Conservation (phyloP, 495 filamentous ascomycete genomes). For the Lentithecium fluviatile region DNA sequence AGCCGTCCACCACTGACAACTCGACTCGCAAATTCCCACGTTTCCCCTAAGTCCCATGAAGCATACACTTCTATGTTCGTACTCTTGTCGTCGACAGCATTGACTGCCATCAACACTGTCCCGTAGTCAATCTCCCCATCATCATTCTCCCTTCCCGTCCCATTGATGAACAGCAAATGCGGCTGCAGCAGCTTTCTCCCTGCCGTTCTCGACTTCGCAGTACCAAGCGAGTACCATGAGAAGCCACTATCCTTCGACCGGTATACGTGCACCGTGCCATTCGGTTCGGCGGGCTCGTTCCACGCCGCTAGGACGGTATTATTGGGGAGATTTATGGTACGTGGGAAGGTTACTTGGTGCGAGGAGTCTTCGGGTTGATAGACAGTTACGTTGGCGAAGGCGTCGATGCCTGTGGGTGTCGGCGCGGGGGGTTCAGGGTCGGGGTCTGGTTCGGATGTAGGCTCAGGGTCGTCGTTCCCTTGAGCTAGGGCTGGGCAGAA, state of each 20-base stretch:
- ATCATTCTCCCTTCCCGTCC: constrained; percentile 12
- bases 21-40: constrained; percentile 63
- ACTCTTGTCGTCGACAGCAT: constrained; percentile 19
- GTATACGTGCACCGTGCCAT: constrained; percentile 14
- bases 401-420: constrained; percentile 15
- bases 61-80: constrained; percentile 31
- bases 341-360: constrained; percentile 5
- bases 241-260: constrained; percentile 17
- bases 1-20: constrained; percentile 61
- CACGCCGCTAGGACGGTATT: constrained; percentile 18
- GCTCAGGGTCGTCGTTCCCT: neutral
- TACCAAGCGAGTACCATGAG: constrained; percentile 24
- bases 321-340: constrained; percentile 20
- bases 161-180: constrained; percentile 26
- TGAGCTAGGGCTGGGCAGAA: neutral
- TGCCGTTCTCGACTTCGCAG: neutral
- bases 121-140: constrained; percentile 3
- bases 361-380: constrained; percentile 11
- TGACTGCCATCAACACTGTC: constrained; percentile 21
- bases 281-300: constrained; percentile 1
- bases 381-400: constrained; percentile 26
- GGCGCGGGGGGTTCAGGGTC: neutral
- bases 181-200: constrained; percentile 18
- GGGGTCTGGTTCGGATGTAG: neutral
- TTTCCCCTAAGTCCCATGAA: constrained; percentile 33